Percentiles rank a stretch among this genome's conserved stretches.
Evolutionary conservation across 2,329 filamentous ascomycete genomes (phyloP).

Genomic region (Fusarium torreyae): DNA sequence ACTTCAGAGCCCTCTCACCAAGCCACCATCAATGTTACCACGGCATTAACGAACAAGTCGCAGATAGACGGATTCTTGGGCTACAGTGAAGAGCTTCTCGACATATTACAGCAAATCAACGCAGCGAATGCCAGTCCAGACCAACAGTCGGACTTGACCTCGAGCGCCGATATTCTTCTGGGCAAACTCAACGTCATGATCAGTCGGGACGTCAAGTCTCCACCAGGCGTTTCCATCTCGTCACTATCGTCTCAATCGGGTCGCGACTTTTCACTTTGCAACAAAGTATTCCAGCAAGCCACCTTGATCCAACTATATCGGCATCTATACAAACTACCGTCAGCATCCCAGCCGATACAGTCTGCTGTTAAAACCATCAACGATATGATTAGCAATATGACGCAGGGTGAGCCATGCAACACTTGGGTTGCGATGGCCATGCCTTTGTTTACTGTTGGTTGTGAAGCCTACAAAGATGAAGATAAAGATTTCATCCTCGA

Average conservation of each 20-base stretch:
- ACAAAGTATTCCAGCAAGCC: conserved; percentile 49
- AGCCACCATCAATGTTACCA: rapidly evolving
- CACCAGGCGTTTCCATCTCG: conserved; percentile 41
- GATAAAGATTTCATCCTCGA: conserved; percentile 46
- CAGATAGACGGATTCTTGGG: conserved; percentile 52
- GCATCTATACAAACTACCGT: conserved; percentile 41
- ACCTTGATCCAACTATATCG: conserved; percentile 49
- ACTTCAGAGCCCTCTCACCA: neutral
- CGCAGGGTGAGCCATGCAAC: conserved; percentile 50
- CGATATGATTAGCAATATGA: conserved; percentile 48
- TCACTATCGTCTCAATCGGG: conserved; percentile 45
- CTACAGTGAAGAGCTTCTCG: conserved; percentile 50
- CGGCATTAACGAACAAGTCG: neutral
- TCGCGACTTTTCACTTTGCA: conserved; percentile 48
- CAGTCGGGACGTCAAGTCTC: conserved; percentile 34
- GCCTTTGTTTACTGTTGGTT: conserved; percentile 51
- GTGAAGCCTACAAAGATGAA: conserved; percentile 43
- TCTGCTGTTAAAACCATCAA: conserved; percentile 38
- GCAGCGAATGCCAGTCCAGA: neutral
- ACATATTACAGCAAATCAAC: conserved; percentile 47
- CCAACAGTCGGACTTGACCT: neutral
- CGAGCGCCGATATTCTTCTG: conserved; percentile 42
- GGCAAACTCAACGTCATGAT: conserved; percentile 48
- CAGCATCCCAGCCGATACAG: conserved; percentile 35
- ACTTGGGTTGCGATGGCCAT: conserved; percentile 53